Conservation (phyloP, 805 yeast species). For the Candida ortonii region DNA sequence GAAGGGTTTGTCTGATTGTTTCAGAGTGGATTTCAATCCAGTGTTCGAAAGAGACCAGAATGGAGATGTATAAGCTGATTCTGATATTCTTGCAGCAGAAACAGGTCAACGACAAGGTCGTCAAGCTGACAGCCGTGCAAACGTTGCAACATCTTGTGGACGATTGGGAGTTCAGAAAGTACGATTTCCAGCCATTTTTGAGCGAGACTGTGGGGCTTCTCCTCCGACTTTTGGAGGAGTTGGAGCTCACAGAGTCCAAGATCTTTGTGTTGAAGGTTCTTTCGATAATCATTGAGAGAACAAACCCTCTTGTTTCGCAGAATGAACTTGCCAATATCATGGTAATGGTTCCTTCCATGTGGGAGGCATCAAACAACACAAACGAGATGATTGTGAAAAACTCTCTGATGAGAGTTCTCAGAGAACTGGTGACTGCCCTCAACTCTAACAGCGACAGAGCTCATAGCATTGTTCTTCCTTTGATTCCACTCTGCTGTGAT, state of each 20-base stretch:
- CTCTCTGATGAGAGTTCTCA: slow-evolving; percentile 53
- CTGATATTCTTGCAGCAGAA: slow-evolving; percentile 40
- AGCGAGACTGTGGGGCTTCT: slow-evolving; percentile 48
- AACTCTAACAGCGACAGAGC: slow-evolving; percentile 48
- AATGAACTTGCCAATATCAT: slow-evolving; percentile 51
- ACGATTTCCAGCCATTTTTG: slow-evolving; percentile 63
- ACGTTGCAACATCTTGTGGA: slow-evolving; percentile 68
- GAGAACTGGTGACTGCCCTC: slow-evolving; percentile 53
- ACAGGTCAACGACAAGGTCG: slow-evolving; percentile 69
- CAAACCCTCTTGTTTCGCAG: slow-evolving; percentile 59
- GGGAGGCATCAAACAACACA: slow-evolving; percentile 58
- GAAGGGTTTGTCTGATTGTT: slow-evolving; percentile 75
- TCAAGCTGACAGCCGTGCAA: slow-evolving; percentile 68
- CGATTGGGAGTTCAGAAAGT: slow-evolving; percentile 82
- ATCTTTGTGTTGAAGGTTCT: slow-evolving; percentile 68
- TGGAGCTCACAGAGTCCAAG: slow-evolving; percentile 70
- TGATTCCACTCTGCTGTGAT: slow-evolving; percentile 61
- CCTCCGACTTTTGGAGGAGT: slow-evolving; percentile 46
- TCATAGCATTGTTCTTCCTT: slow-evolving; percentile 59
- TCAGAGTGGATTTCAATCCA: slow-evolving; percentile 77
- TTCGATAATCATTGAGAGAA: slow-evolving; percentile 57
- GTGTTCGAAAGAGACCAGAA: slow-evolving; percentile 56
- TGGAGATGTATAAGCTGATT: slow-evolving; percentile 57
- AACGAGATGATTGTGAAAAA: slow-evolving; percentile 48
- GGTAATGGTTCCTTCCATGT: slow-evolving; percentile 60